These are phyloP conservation scores for Hanseniaspora pseudoguilliermondii DNA, from an alignment of 805 yeast genomes.

Conservation along the genomic window DNA sequence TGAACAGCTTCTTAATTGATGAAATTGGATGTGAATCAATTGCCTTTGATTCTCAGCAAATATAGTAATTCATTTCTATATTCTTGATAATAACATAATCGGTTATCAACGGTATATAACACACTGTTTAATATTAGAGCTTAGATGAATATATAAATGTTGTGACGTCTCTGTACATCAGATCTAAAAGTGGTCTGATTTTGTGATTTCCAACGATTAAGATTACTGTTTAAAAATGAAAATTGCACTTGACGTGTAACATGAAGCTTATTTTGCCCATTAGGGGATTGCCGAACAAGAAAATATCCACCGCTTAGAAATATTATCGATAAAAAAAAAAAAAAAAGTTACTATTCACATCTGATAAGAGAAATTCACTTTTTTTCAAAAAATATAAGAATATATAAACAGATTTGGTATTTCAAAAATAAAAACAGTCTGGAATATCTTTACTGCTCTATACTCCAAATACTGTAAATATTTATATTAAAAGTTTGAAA, in stretches of 20 bases:
- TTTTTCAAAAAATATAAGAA: no score
- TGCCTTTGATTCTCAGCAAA: not conserved
- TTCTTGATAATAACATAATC: not conserved
- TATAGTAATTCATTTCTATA: no score
- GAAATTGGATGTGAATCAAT: conserved; percentile 4
- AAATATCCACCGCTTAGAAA: not conserved
- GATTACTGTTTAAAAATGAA: no score
- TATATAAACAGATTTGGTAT: not conserved
- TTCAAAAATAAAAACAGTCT: not conserved
- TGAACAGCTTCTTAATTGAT: not conserved
- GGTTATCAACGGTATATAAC: not conserved
- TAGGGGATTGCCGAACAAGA: not conserved
- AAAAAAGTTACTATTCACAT: not conserved
- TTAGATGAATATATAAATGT: not conserved
- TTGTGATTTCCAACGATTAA: no score
- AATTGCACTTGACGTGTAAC: no score
- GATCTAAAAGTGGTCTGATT: no score
- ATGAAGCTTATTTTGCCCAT: not conserved
- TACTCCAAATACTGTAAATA: not conserved
- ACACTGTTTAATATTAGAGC: not conserved
- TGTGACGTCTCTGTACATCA: not conserved
- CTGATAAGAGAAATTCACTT: not conserved
- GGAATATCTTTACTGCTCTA: not conserved
- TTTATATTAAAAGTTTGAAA: no score
- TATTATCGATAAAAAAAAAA: not conserved